Conservation (phyloP, 345 rosid genomes). For the Salix exigua region DNA sequence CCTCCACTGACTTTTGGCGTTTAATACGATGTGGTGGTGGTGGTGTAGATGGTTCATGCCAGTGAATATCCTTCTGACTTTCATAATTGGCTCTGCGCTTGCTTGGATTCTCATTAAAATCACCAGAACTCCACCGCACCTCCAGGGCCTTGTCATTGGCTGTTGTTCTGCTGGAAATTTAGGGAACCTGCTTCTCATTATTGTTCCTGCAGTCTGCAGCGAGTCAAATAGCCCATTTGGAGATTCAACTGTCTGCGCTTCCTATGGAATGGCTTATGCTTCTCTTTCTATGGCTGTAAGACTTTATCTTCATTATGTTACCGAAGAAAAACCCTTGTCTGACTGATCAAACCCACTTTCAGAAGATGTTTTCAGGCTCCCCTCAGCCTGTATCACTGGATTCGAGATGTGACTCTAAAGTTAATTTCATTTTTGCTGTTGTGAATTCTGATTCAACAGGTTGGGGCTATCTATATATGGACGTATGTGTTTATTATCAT, state of each 20-base stretch:
- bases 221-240: conserved; percentile 43
- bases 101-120: conserved; percentile 41
- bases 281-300: conserved; percentile 49
- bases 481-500: conserved; percentile 35
- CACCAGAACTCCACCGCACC: conserved; percentile 34
- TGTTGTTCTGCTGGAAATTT: conserved; percentile 47
- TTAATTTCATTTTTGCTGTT: not conserved
- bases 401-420: no score
- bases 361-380: no score
- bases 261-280: conserved; percentile 35
- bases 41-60: conserved; percentile 56
- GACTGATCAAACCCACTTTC: no score
- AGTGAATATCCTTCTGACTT: conserved; percentile 33
- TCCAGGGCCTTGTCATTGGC: conserved; percentile 45
- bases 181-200: conserved; percentile 38
- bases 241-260: conserved; percentile 20
- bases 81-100: conserved; percentile 31
- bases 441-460: conserved; percentile 10
- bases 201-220: conserved; percentile 38
- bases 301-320: not conserved
- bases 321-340: no score
- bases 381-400: no score
- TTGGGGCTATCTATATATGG: conserved; percentile 41
- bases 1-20: no score
- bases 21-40: not conserved